These are phyloP conservation scores for Phytophthora pluvialis DNA, from an alignment of 352 stramenopile genomes.

Conservation along the genomic window DNA sequence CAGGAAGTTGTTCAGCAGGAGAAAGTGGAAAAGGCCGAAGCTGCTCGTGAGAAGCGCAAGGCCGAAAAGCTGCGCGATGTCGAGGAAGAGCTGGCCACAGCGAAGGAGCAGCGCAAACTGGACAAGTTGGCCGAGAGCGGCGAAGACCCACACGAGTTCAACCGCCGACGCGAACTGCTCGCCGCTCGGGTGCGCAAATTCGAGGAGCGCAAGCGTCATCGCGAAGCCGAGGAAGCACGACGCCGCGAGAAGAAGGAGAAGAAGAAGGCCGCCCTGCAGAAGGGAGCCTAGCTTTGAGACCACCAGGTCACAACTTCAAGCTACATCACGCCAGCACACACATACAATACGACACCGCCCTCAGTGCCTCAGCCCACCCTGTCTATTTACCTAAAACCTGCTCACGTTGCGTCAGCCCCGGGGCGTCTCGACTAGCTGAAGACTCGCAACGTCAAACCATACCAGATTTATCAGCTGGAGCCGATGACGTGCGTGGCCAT, in stretches of 20 bases:
- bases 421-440: background rate
- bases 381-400: conserved; percentile 39
- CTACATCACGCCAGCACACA: conserved; percentile 14
- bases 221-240: conserved; percentile 43
- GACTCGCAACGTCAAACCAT: conserved; percentile 14
- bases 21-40: conserved; percentile 40
- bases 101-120: conserved; percentile 69
- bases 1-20: conserved; percentile 42
- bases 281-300: background rate
- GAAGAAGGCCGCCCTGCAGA: conserved; percentile 20
- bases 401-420: conserved; percentile 1
- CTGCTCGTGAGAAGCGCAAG: conserved; percentile 56
- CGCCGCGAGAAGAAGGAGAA: conserved; percentile 38
- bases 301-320: conserved; percentile 7
- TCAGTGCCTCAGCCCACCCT: conserved; percentile 26
- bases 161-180: conserved; percentile 49
- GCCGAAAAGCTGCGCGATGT: conserved; percentile 55
- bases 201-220: conserved; percentile 55
- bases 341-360: background rate
- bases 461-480: conserved; percentile 5
- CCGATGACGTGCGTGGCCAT: background rate
- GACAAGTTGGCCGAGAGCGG: conserved; percentile 52
- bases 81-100: conserved; percentile 67
- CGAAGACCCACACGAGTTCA: conserved; percentile 51
- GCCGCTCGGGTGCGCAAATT: conserved; percentile 53